Base-by-base conservation (phyloP, 2,329 filamentous ascomycete species). In the Talaromyces marneffei region DNA sequence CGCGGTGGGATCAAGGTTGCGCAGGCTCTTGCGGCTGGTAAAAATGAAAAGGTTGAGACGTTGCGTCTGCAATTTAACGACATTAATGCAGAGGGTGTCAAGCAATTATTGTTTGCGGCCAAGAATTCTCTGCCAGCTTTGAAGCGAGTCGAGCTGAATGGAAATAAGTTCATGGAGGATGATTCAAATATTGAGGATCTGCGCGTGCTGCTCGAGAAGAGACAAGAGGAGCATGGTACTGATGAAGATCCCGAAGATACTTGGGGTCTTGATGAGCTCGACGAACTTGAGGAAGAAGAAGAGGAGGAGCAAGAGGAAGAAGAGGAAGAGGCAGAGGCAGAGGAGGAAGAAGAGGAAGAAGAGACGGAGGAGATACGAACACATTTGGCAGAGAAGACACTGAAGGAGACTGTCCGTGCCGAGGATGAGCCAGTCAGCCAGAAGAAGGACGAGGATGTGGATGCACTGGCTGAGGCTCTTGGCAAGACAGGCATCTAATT, bases 51-150 rank as follows among this genome's bases (percentile, higher is more conserved):
- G 72, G 81, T 99, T 23, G 86, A 96, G 79, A 86, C 87, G 9
- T 79, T 99, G 67, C 85, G 91, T 66, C 78, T 97, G 69, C 91
- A 97, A 74, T 97, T 89, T 82, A 97, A 97, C 78, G 94, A 99
- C 67, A 94, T 99, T 71, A 92, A 90, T 42, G 81, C 87, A 0
- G 83, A 86, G 61, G 90, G 88, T 18, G 76, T 97, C 55, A 87
- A 89, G 71, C 83, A 82, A 2, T 81, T 99, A 59, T 83, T 87
- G 2, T 78, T 83, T 20, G 90, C 90, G 2, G 86, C 86, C 4
- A 85, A 85, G 68, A 79, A 83, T 8, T 81, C 82, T 2, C 82
- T 99, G 8, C 92, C 91, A 1, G 83, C 84, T 12, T 79, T 99
- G 66, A 89, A 88, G 78, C 87, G 92, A 69, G 85, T 99, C 55